Evolutionary conservation across 768 basidiomycete species (phyloP).

Genomic region (Jaapia argillacea): DNA sequence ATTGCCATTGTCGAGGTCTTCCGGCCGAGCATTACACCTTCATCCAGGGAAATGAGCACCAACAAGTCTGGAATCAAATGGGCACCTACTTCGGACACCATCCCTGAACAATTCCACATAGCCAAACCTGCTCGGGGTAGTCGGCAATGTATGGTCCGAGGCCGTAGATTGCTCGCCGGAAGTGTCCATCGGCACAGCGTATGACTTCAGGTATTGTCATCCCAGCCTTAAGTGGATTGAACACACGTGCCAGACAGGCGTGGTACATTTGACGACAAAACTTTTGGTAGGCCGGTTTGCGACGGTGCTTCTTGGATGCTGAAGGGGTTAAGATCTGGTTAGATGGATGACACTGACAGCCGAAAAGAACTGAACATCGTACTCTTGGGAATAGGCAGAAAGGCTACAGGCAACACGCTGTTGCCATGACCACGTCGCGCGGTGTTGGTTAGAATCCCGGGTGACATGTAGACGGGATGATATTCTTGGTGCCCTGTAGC

Average conservation of each 20-base stretch:
- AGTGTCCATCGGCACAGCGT: constrained; percentile 12
- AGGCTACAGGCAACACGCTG: constrained; percentile 1
- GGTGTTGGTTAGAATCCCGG: constrained; percentile 3
- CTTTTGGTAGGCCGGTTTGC: no score
- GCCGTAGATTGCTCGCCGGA: constrained; percentile 11
- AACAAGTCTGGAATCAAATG: no score
- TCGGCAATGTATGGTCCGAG: constrained; percentile 12
- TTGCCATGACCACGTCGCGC: constrained; percentile 1
- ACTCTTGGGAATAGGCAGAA: constrained; percentile 17
- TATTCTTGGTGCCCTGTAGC: constrained; percentile 7
- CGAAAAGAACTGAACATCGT: constrained; percentile 1
- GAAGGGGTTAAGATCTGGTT: no score
- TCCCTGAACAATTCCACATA: constrained; percentile 8
- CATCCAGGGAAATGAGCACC: no score
- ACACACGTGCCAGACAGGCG: constrained; percentile 8
- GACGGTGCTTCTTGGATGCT: no score
- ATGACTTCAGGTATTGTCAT: constrained; percentile 12
- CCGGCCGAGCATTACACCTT: constrained; percentile 4
- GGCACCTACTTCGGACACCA: constrained; percentile 15
- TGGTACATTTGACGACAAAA: constrained; percentile 15
- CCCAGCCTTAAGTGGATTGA: constrained; percentile 5
- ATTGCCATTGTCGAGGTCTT: constrained; percentile 18
- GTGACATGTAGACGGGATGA: constrained; percentile 9
- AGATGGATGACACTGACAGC: no score
- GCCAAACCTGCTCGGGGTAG: constrained; percentile 12